Base-by-base conservation (phyloP, 2,329 filamentous ascomycete genomes). In the Neophaeococcomyces aloes region DNA sequence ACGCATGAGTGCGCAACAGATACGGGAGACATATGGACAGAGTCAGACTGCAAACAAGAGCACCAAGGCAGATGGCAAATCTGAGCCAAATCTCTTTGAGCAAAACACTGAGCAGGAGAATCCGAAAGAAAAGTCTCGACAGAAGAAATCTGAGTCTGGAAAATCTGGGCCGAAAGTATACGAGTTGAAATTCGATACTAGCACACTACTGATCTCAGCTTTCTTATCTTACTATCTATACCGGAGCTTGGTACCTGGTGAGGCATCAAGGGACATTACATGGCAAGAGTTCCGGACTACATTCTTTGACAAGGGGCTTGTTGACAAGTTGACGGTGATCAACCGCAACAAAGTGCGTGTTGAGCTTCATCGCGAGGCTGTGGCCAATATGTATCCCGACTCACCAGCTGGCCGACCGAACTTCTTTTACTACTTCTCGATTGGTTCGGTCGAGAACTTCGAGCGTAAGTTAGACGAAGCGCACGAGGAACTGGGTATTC, bases 251-350 rank as follows among this genome's bases (percentile, higher is more conserved):
- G 73, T 86, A 46, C 80, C 80, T 3, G 73, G 74, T 15, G 79
- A 83, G 50, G 73, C 71, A 49, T 71, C 68, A 44, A 72, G 79
- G 57, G 89, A 98, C 60, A 95, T 98, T 47, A 96, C 91, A 44
- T 98, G 87, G 86, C 88, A 98, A 66, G 91, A 98, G 66, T 86
- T 98, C 67, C 75, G 85, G 50, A 88, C 79, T 55, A 91, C 86
- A 25, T 96, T 94, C 71, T 72, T 98, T 48, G 87, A 95, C 66
- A 95, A 94, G 71, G 91, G 91, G 6, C 74, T 98, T 18, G 88
- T 98, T 15, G 85, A 95, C 67, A 95, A 88, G 69, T 74, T 98
- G 54, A 80, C 81, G 14, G 81, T 94, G 27, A 75, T 94, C 40
- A 79, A 87, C 55, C 76, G 80, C 51, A 79, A 78, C 56, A 77